Evolutionary conservation across 1,139 yeast genomes (phyloP).

Genomic region (Blastobotrys petasosporus): DNA sequence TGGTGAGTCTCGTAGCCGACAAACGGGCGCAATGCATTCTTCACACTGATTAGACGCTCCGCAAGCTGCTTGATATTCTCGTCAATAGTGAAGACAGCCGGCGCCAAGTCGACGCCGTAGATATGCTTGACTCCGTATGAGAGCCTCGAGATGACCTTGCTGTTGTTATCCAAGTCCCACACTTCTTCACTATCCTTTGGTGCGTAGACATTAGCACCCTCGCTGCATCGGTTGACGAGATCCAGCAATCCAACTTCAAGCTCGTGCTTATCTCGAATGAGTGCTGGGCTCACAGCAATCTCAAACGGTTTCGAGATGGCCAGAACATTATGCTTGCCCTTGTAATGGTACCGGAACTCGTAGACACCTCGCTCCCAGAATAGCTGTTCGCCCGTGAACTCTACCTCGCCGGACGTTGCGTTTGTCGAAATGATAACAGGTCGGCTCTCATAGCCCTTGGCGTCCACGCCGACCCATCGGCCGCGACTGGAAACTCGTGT

Average conservation of each 20-base stretch:
- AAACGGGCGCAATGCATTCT: slow-evolving; percentile 30
- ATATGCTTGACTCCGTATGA: slow-evolving; percentile 28
- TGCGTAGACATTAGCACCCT: slow-evolving; percentile 20
- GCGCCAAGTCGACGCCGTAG: slow-evolving; percentile 33
- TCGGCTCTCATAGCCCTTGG: slow-evolving; percentile 30
- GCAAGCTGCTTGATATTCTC: slow-evolving; percentile 29
- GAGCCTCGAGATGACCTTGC: slow-evolving; percentile 26
- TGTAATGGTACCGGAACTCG: slow-evolving; percentile 70
- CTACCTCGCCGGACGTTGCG: slow-evolving; percentile 44
- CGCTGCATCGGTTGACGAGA: slow-evolving; percentile 25
- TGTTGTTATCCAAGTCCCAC: slow-evolving; percentile 25
- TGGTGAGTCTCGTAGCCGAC: slow-evolving; percentile 13
- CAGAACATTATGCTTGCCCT: slow-evolving; percentile 65
- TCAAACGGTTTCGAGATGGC: slow-evolving; percentile 68
- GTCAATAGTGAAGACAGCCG: slow-evolving; percentile 30
- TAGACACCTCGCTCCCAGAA: slow-evolving; percentile 69
- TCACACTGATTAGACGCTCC: slow-evolving; percentile 26
- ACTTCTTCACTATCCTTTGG: slow-evolving; percentile 23
- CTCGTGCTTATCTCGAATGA: slow-evolving; percentile 34
- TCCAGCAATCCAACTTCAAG: slow-evolving; percentile 27
- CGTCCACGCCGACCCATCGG: slow-evolving; percentile 58
- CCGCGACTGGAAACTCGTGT: slow-evolving; percentile 63
- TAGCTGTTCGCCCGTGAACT: slow-evolving; percentile 46
- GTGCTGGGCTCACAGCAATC: slow-evolving; percentile 42
- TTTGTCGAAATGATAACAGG: slow-evolving; percentile 20